Evolutionary conservation across 306 rosid species (phyloP).

Genomic region (Gastrolobium bilobum): DNA sequence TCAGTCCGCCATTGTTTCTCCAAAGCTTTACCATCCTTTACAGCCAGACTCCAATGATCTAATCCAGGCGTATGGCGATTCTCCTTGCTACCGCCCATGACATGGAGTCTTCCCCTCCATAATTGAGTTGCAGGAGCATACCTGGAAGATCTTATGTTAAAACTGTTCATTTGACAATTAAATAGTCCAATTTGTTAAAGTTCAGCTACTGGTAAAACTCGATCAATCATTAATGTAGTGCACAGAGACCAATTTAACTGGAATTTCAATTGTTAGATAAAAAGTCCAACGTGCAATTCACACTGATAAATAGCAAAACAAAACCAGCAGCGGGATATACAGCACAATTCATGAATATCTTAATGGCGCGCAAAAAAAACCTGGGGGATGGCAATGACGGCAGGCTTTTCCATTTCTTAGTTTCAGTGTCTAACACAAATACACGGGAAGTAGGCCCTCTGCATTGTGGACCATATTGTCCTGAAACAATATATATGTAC

Average conservation of each 20-base stretch:
- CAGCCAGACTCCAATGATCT: conserved; percentile 95
- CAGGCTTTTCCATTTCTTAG: conserved; percentile 73
- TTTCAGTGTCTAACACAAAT: conserved; percentile 77
- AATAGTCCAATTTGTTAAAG: conserved; percentile 19
- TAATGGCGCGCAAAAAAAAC: conserved; percentile 51
- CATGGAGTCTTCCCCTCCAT: conserved; percentile 95
- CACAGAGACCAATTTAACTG: conserved; percentile 22
- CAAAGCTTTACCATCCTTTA: conserved; percentile 76
- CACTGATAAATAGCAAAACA: not conserved
- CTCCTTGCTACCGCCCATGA: conserved; percentile 97
- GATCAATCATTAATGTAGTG: conserved; percentile 11
- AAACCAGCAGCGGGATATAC: not conserved
- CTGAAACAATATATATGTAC: conserved; percentile 79
- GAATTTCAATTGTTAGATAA: conserved; percentile 20
- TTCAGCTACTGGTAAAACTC: conserved; percentile 15
- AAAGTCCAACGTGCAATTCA: not conserved
- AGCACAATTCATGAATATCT: conserved; percentile 13
- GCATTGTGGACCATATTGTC: conserved; percentile 91
- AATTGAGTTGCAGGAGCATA: conserved; percentile 93
- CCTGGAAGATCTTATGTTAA: conserved; percentile 54
- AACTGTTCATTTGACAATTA: conserved; percentile 31
- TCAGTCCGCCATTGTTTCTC: conserved; percentile 78
- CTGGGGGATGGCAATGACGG: conserved; percentile 83
- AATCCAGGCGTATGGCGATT: conserved; percentile 87
- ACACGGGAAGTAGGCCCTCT: conserved; percentile 70